Base-by-base conservation (phyloP, 306 rosid genomes). In the Purshia tridentata region DNA sequence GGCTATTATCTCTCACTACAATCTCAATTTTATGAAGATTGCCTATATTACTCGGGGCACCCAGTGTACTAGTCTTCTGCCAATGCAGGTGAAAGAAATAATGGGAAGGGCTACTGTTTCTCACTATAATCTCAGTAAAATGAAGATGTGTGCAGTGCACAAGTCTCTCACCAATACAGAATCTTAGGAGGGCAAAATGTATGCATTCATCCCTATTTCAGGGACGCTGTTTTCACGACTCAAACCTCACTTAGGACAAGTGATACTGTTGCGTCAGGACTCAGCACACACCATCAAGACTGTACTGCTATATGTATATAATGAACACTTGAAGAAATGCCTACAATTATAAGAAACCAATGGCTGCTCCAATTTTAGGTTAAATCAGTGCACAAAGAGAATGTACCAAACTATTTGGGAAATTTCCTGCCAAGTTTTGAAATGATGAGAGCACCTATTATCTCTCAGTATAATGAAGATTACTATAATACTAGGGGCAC, bases 401-500 rank as follows among this genome's bases (percentile, higher is more conserved):
- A 50, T 0, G 1, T 68, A 35, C 4, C 48, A 16, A 49, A 50
- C 6, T 10, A 65, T 44, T 64, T 42, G 51, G 5, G 6, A 44
- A 44, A 44, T 10, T 5, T 6, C 11, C 64, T 23, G 44, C 10
- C 12, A 18, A 18, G 6, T 41, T 62, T 48, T 49, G 16, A 68
- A 8, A 44, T 42, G 37, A 64, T 5, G 9, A 10, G 9, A 64
- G 13, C 6, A 16, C 29, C 49, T 41, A 63, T 22, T 47, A 22
- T 46, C 56, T 66, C 7, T 67, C n/a, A n/a, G 8, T 37, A n/a
- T 68, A 68, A 50, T 3, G 60, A 51, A 35, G 60, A 68, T 51
- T 37, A 6, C 60, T 50, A 20, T 51, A 10, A 49, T 67, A 20
- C 19, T 4, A 35, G 9, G 58, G 47, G 59, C 29, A 16, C 58